Evolutionary conservation across 495 filamentous ascomycete species (phyloP).

Genomic region (Penicillium dipodomyicola): DNA sequence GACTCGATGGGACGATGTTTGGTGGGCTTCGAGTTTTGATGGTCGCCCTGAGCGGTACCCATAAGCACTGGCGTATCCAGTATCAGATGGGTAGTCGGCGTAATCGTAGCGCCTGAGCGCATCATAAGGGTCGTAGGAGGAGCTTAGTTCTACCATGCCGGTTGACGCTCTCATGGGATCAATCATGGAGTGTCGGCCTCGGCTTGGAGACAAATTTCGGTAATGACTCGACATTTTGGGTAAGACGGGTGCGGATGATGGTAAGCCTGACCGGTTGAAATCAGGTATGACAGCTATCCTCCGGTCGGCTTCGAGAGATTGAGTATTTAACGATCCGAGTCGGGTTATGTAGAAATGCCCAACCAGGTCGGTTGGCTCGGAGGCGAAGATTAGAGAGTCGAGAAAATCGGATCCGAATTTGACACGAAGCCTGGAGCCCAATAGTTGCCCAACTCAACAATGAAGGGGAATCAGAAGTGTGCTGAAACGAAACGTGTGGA

Average conservation of each 20-base stretch:
- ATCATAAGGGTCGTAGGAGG: constrained; percentile 39
- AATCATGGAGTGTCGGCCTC: constrained; percentile 29
- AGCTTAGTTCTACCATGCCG: constrained; percentile 42
- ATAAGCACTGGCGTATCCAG: constrained; percentile 32
- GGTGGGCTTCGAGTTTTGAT: constrained; percentile 38
- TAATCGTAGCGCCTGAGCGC: constrained; percentile 30
- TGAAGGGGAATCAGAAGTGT: constrained; percentile 5
- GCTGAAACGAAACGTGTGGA: constrained; percentile 5
- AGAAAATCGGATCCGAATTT: constrained; percentile 17
- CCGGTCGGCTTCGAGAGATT: constrained; percentile 1
- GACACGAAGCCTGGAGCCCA: constrained; percentile 15
- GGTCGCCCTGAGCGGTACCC: constrained; percentile 27
- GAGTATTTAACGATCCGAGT: neutral
- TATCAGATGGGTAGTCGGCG: constrained; percentile 37
- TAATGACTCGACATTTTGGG: constrained; percentile 21
- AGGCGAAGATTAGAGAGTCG: neutral
- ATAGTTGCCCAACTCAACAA: constrained; percentile 14
- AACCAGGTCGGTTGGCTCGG: constrained; percentile 1
- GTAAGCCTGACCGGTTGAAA: neutral
- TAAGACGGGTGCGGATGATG: neutral
- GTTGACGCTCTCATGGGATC: constrained; percentile 50
- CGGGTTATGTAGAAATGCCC: constrained; percentile 8
- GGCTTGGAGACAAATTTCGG: constrained; percentile 34
- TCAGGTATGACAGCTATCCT: neutral
- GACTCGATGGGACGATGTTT: constrained; percentile 35